These are phyloP conservation scores for Citrus sp. DNA, from an alignment of 345 rosid species.

Conservation along the genomic window DNA sequence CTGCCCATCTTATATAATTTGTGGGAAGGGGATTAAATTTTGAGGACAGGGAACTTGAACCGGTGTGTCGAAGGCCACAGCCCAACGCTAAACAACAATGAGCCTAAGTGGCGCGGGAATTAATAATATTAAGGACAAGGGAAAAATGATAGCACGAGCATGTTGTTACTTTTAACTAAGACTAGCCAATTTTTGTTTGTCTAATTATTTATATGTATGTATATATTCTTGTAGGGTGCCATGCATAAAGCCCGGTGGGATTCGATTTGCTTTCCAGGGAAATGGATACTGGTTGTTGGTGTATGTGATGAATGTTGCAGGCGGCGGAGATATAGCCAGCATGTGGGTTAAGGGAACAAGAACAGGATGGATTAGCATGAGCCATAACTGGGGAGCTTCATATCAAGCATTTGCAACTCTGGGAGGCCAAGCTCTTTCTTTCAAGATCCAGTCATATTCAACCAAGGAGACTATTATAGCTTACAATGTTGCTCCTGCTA, in stretches of 20 bases:
- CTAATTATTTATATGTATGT: too few relatives aligned
- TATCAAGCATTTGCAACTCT: slow-evolving; percentile 83
- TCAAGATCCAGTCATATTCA: slow-evolving; percentile 59
- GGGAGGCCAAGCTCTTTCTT: slow-evolving; percentile 70
- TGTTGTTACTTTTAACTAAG: too few relatives aligned
- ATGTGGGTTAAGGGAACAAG: slow-evolving; percentile 72
- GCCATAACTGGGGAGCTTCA: slow-evolving; percentile 95
- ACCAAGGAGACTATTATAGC: slow-evolving; percentile 56
- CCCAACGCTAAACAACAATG: too few relatives aligned
- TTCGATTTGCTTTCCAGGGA: slow-evolving; percentile 41
- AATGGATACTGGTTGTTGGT: slow-evolving; percentile 64
- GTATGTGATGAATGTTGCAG: slow-evolving; percentile 71
- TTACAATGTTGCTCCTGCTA: slow-evolving; percentile 62
- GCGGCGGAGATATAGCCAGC: slow-evolving; percentile 50
- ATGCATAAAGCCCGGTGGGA: slow-evolving; percentile 46
- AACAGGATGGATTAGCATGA: slow-evolving; percentile 78
- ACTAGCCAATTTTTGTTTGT: too few relatives aligned
- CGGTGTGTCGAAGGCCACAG: too few relatives aligned
- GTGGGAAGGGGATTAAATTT: too few relatives aligned
- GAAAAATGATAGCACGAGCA: too few relatives aligned
- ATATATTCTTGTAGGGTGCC: slow-evolving; percentile 37
- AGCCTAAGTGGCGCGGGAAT: too few relatives aligned
- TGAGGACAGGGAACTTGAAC: too few relatives aligned
- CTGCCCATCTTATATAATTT: too few relatives aligned
- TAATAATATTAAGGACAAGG: too few relatives aligned